Conservation (phyloP, 1,139 yeast species). For the Yamadazyma oceani region DNA sequence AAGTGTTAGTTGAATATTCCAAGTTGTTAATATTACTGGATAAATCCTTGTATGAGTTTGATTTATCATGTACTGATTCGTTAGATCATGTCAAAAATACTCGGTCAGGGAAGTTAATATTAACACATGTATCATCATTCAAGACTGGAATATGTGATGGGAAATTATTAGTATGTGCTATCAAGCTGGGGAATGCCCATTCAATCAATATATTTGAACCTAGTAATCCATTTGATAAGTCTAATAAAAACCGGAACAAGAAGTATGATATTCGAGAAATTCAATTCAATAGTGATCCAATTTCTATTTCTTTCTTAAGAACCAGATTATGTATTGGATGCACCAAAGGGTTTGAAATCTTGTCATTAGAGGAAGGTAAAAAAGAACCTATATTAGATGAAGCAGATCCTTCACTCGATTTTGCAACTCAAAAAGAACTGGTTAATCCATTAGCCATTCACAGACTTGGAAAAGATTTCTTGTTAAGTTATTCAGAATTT, state of each 20-base stretch:
- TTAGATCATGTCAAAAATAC: constrained; percentile 70
- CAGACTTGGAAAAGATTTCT: constrained; percentile 82
- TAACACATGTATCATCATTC: constrained; percentile 84
- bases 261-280: constrained; percentile 74
- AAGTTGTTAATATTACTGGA: constrained; percentile 81
- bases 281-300: constrained; percentile 82
- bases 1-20: constrained; percentile 89
- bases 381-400: constrained; percentile 85
- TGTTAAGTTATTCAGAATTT: constrained; percentile 86
- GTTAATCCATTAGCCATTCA: constrained; percentile 91
- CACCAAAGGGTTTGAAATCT: constrained; percentile 93
- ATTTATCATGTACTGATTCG: constrained; percentile 65
- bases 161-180: constrained; percentile 84
- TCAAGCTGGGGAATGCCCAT: constrained; percentile 72
- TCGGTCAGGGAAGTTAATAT: constrained; percentile 72
- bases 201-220: constrained; percentile 88
- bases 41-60: constrained; percentile 80
- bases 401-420: constrained; percentile 94
- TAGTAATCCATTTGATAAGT: constrained; percentile 53
- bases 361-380: constrained; percentile 74
- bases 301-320: constrained; percentile 86
- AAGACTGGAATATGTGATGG: constrained; percentile 93
- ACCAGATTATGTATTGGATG: constrained; percentile 92
- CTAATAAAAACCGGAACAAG: constrained; percentile 57
- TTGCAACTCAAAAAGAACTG: constrained; percentile 80